phyloP scores from a whole-genome alignment of 2,329 filamentous ascomycete genomes.

The Ceratocystis destructans region DNA sequence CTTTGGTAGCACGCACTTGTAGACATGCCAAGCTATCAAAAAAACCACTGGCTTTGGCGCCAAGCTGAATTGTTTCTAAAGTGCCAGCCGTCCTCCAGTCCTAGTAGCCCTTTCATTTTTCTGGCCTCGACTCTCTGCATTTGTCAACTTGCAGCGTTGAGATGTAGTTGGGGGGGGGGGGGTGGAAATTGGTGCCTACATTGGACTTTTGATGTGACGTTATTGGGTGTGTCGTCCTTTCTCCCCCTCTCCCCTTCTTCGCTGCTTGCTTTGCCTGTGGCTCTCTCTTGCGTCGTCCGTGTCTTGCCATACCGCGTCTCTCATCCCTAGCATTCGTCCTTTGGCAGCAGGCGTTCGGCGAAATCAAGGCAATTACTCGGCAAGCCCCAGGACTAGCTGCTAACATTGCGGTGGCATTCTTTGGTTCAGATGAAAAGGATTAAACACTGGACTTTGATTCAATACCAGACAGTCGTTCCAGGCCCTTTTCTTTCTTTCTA shows the following conservation, averaged over 20 bases:
- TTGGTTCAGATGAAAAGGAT: conserved; percentile 1
- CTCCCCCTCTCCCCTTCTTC: not conserved
- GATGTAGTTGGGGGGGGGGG: no score
- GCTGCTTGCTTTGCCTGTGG: not conserved
- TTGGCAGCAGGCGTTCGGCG: not conserved
- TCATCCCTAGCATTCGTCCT: no score
- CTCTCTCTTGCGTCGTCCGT: not conserved
- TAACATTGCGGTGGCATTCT: not conserved
- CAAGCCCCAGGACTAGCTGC: not conserved
- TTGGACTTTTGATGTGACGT: not conserved
- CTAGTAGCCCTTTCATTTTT: no score
- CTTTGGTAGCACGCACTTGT: not conserved
- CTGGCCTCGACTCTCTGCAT: no score
- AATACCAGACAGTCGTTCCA: not conserved
- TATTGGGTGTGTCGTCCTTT: not conserved
- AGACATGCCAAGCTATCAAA: conserved; percentile 6
- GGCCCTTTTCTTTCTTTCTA: not conserved
- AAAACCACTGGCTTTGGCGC: not conserved
- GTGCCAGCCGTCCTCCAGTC: not conserved
- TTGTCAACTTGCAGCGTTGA: no score
- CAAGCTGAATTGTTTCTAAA: conserved; percentile 9
- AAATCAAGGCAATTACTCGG: not conserved
- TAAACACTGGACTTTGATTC: not conserved
- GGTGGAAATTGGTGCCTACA: no score
- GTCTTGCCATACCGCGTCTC: not conserved